Base-by-base conservation (phyloP, 306 rosid genomes). In the Leucaena leucocephala region DNA sequence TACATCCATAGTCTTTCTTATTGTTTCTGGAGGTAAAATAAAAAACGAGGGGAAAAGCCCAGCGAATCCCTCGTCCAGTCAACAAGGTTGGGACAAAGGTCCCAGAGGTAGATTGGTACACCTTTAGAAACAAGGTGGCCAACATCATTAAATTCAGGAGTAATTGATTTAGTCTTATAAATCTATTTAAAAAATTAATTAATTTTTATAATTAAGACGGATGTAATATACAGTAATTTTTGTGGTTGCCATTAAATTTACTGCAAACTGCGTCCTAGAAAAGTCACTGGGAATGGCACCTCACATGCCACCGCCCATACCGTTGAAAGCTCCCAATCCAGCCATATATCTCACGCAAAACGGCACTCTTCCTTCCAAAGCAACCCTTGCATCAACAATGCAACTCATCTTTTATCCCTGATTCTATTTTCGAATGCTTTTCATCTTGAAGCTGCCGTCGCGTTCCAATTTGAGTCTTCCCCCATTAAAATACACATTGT, bases 231-330 rank as follows among this genome's bases (percentile, higher is more conserved):
- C 27, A 27, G 27, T 27, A 27, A 17, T 64, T 64, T 64, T 16
- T 21, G 2, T 63, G 7, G 19, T 33, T 33, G 70, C 46, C 13
- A 57, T 8, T 14, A 10, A 8, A 21, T 59, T 15, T 40, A 9
- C 71, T 7, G 50, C 33, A 1, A 3, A 0, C 3, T 65, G 71
- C 27, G 68, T 15, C 17, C 68, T 14, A 12, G 44, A 35, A 35
- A 6, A 7, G 68, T 63, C 43, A 17, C 14, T 17, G 71, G 50
- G 71, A 38, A 66, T 9, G 49, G 33, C 16, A n/a, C 9, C 34
- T 66, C 71, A 40, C 49, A 66, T 66, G 71, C 50, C 35, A n/a
- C 71, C 49, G 71, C 71, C 71, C 70, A 8, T 65, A 0, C 70
- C 27, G 0, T 62, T 9, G 10, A 52, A 62, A 61, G 8, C 39